Percentiles rank a stretch among this genome's conserved stretches.
These are phyloP conservation scores for Drosera spatulata DNA, from an alignment of 179 eudicot species.

Conservation along the genomic window DNA sequence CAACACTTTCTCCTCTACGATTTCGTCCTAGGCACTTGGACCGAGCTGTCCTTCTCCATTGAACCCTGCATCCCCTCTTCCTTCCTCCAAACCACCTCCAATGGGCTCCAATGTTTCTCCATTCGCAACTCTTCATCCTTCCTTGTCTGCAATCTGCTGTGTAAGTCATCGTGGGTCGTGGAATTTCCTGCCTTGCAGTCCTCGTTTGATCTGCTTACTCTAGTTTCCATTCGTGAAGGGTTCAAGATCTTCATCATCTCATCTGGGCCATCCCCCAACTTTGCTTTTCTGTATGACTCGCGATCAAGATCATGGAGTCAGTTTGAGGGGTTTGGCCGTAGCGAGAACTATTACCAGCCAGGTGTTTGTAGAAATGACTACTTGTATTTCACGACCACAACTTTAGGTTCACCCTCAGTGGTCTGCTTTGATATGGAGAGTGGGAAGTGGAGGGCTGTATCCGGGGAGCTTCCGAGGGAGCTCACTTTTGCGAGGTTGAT, in stretches of 20 bases:
- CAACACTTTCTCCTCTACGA: constrained; percentile 33
- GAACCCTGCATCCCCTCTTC: constrained; percentile 19
- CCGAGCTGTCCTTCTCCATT: constrained; percentile 17
- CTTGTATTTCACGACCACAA: constrained; percentile 34
- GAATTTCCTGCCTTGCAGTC: constrained; percentile 31
- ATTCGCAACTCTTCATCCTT: constrained; percentile 27
- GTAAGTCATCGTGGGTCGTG: constrained; percentile 23
- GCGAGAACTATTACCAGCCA: constrained; percentile 29
- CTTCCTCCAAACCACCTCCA: constrained; percentile 31
- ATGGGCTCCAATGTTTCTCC: constrained; percentile 54
- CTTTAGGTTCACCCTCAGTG: constrained; percentile 11
- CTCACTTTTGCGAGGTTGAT: constrained; percentile 41
- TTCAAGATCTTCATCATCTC: constrained; percentile 32
- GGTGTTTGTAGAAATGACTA: constrained; percentile 27
- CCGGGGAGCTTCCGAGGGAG: constrained; percentile 16
- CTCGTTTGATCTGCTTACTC: constrained; percentile 30
- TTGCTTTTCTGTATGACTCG: constrained; percentile 35
- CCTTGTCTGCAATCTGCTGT: constrained; percentile 31
- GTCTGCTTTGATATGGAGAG: constrained; percentile 25
- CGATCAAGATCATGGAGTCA: constrained; percentile 17
- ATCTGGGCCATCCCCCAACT: constrained; percentile 17
- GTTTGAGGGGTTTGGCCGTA: constrained; percentile 16
- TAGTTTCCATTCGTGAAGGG: constrained; percentile 20
- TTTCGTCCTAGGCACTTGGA: constrained; percentile 31
- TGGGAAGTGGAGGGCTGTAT: constrained; percentile 26